Evolutionary conservation across 225 moss, liverwort and hornwort genomes (phyloP).

Genomic region (Pseudoscleropodium purum): DNA sequence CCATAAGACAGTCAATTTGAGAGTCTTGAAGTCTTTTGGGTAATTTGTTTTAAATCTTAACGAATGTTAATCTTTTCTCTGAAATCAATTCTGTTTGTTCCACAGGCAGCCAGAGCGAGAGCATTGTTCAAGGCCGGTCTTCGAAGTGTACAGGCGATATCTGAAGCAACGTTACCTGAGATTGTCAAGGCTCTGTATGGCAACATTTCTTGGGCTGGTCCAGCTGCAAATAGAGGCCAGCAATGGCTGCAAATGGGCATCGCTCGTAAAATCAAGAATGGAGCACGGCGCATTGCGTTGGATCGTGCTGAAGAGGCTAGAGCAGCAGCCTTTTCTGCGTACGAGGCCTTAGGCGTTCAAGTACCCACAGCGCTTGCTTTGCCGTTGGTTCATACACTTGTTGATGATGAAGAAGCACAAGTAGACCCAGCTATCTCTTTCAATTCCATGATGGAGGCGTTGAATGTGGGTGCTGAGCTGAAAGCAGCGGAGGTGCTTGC

Average conservation of each 20-base stretch:
- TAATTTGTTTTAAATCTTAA: neutral
- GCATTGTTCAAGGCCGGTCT: slow-evolving; percentile 83
- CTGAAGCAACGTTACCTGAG: slow-evolving; percentile 77
- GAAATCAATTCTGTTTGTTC: neutral
- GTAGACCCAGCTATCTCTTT: slow-evolving; percentile 3
- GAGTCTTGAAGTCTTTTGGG: neutral
- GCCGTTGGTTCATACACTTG: slow-evolving; percentile 27
- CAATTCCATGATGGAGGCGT: slow-evolving; percentile 15
- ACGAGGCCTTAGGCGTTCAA: slow-evolving; percentile 77
- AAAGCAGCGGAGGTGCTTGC: neutral
- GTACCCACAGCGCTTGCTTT: slow-evolving; percentile 38
- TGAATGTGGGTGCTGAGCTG: slow-evolving; percentile 10
- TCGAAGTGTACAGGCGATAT: slow-evolving; percentile 88
- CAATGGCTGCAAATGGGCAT: slow-evolving; percentile 66
- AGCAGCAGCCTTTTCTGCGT: slow-evolving; percentile 84
- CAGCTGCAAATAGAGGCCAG: slow-evolving; percentile 47
- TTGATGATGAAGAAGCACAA: slow-evolving; percentile 18
- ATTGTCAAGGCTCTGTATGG: slow-evolving; percentile 77
- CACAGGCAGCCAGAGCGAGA: slow-evolving; percentile 85
- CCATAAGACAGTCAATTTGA: neutral
- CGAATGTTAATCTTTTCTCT: neutral
- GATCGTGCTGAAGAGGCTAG: slow-evolving; percentile 91
- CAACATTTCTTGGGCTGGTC: slow-evolving; percentile 58
- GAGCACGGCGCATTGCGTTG: slow-evolving; percentile 70
- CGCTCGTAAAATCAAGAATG: slow-evolving; percentile 75